Evolutionary conservation across 1,284 basidiomycete genomes (phyloP).

Genomic region (Paramarasmius palmivorus): DNA sequence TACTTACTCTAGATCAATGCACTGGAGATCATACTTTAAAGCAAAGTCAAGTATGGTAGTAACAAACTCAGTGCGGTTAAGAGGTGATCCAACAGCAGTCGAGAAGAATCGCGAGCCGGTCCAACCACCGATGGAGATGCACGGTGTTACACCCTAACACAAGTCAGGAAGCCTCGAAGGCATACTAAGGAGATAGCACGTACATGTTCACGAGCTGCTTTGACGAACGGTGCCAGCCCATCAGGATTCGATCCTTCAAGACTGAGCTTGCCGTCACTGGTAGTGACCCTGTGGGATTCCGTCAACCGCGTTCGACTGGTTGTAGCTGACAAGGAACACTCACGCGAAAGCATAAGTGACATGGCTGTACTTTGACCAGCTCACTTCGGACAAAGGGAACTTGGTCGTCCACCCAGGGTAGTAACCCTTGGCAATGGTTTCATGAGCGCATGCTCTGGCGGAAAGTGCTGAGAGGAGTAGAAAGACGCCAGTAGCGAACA

Average conservation of each 20-base stretch:
- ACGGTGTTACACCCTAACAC: conserved; percentile 65
- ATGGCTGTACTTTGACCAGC: conserved; percentile 57
- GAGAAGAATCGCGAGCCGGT: conserved; percentile 81
- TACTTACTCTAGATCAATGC: conserved; percentile 80
- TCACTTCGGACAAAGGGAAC: conserved; percentile 43
- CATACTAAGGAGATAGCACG: conserved; percentile 17
- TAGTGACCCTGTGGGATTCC: conserved; percentile 36
- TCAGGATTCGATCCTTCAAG: conserved; percentile 38
- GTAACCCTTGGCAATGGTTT: too few species aligned
- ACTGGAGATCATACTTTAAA: conserved; percentile 69
- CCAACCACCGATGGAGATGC: conserved; percentile 89
- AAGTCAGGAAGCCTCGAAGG: neutral
- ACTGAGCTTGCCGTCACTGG: conserved; percentile 34
- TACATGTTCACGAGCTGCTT: conserved; percentile 49
- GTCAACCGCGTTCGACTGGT: conserved; percentile 1
- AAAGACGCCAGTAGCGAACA: too few species aligned
- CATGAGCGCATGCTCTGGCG: too few species aligned
- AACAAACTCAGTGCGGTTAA: conserved; percentile 69
- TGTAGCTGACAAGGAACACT: conserved; percentile 27
- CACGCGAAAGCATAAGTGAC: conserved; percentile 63
- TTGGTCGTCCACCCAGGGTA: too few species aligned
- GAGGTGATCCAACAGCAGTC: conserved; percentile 58
- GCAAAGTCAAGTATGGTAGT: conserved; percentile 64
- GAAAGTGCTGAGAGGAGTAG: too few species aligned
- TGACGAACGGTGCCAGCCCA: conserved; percentile 50